Percentiles rank a stretch among this genome's conserved stretches.
phyloP scores from a whole-genome alignment of 2,329 filamentous ascomycete species.

The Ilyonectria mors-panacis region DNA sequence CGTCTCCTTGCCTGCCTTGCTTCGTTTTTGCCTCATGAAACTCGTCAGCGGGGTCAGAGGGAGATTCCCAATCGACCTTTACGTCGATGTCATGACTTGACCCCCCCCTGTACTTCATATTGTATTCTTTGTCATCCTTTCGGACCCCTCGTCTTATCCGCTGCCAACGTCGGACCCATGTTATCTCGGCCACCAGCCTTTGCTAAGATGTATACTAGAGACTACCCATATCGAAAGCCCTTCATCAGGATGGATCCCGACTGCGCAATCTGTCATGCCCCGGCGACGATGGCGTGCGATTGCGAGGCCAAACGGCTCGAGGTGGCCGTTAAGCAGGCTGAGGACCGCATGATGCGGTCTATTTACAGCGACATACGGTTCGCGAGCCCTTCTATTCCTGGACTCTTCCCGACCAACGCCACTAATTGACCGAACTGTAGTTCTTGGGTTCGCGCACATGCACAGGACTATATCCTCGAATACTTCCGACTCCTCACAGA shows the following conservation, averaged over 20 bases:
- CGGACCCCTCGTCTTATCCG: slow-evolving; percentile 30
- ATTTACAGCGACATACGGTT: slow-evolving; percentile 77
- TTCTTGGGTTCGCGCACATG: slow-evolving; percentile 75
- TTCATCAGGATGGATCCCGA: slow-evolving; percentile 77
- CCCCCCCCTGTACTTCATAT: slow-evolving; percentile 44
- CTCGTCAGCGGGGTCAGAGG: slow-evolving; percentile 48
- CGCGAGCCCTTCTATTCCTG: slow-evolving; percentile 40
- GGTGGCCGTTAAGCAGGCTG: slow-evolving; percentile 73
- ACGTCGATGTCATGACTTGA: slow-evolving; percentile 47
- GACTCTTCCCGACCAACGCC: slow-evolving; percentile 13
- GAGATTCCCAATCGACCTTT: slow-evolving; percentile 41
- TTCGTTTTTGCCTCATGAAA: slow-evolving; percentile 47
- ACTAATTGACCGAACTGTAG: slow-evolving; percentile 54
- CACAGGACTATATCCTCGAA: slow-evolving; percentile 77
- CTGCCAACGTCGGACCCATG: slow-evolving; percentile 32
- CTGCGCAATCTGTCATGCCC: slow-evolving; percentile 76
- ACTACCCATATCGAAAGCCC: slow-evolving; percentile 61
- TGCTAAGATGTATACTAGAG: slow-evolving; percentile 69
- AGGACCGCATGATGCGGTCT: slow-evolving; percentile 74
- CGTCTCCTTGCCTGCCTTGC: slow-evolving; percentile 36
- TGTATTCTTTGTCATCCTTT: slow-evolving; percentile 22
- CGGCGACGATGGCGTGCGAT: slow-evolving; percentile 72
- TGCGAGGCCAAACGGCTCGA: slow-evolving; percentile 78
- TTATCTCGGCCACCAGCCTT: slow-evolving; percentile 38
- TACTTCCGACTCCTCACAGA: slow-evolving; percentile 75